These are phyloP conservation scores for Tephrocybe sp. DNA, from an alignment of 768 basidiomycete genomes.

Conservation along the genomic window DNA sequence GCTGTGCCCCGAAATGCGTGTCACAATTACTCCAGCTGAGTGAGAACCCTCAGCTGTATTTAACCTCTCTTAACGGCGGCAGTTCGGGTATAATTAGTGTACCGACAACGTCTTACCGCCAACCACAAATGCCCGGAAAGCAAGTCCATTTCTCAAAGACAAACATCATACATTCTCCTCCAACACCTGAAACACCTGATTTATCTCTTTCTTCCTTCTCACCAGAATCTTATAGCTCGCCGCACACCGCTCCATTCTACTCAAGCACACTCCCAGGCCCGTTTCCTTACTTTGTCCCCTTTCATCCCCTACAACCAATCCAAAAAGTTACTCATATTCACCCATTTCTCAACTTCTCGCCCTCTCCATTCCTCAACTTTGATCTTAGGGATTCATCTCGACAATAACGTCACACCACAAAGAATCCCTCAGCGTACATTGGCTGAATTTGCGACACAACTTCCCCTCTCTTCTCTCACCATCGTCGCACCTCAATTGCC, in stretches of 20 bases:
- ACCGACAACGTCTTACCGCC: too few species aligned
- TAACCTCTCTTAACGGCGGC: not conserved
- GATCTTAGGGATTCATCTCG: constrained; percentile 29
- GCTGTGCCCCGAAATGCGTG: not conserved
- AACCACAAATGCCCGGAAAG: constrained; percentile 18
- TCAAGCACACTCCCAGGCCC: constrained; percentile 9
- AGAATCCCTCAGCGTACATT: constrained; percentile 24
- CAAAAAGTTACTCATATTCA: constrained; percentile 20
- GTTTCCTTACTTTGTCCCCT: not conserved
- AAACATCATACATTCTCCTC: constrained; percentile 10
- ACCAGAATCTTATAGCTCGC: constrained; percentile 12
- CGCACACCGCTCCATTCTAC: constrained; percentile 12
- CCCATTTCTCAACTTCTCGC: constrained; percentile 23
- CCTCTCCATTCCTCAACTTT: constrained; percentile 24
- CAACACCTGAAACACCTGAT: constrained; percentile 9
- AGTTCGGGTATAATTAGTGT: too few species aligned
- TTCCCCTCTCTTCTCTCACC: constrained; percentile 27
- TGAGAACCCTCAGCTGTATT: not conserved
- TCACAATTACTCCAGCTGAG: not conserved
- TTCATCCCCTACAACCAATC: not conserved
- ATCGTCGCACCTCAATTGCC: constrained; percentile 30
- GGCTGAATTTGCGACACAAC: constrained; percentile 32
- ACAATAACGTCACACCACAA: constrained; percentile 21
- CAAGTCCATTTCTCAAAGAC: constrained; percentile 19
- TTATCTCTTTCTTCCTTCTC: constrained; percentile 13